phyloP scores from a whole-genome alignment of 768 basidiomycete species.

The Hygrophorus russula region DNA sequence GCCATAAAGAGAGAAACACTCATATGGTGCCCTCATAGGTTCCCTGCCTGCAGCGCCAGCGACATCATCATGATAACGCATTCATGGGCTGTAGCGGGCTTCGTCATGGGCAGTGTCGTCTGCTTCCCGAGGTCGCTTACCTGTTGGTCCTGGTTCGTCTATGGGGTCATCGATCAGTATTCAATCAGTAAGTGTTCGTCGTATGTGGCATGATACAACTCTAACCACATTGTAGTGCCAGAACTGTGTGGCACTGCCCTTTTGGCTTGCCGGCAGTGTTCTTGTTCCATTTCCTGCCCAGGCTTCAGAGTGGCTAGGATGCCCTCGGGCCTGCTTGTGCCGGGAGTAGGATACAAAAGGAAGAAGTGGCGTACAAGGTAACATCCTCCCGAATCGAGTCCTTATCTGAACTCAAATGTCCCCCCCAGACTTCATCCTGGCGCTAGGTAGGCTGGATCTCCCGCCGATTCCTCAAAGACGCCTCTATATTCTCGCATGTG shows the following conservation, averaged over 20 bases:
- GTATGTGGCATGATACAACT: too few species aligned
- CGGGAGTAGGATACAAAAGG: neutral
- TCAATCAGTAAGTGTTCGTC: too few species aligned
- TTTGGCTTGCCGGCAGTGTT: neutral
- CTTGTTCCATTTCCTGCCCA: neutral
- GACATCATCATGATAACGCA: neutral
- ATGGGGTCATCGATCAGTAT: too few species aligned
- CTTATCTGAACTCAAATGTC: neutral
- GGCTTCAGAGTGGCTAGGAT: slow-evolving; percentile 1
- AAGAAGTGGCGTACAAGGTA: neutral
- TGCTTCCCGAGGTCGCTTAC: neutral
- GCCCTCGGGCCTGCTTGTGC: neutral
- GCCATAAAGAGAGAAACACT: too few species aligned
- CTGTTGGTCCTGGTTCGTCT: too few species aligned
- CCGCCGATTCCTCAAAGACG: slow-evolving; percentile 1
- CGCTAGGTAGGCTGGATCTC: neutral
- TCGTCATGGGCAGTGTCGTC: neutral
- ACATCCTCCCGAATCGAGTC: neutral
- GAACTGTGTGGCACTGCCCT: neutral
- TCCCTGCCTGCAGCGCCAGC: too few species aligned
- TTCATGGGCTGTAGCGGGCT: neutral
- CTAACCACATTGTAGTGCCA: too few species aligned
- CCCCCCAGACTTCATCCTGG: slow-evolving; percentile 3
- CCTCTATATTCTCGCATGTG: neutral
- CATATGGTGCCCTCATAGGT: too few species aligned